phyloP scores from a whole-genome alignment of 768 basidiomycete genomes.

The Psilocybe cubensis region DNA sequence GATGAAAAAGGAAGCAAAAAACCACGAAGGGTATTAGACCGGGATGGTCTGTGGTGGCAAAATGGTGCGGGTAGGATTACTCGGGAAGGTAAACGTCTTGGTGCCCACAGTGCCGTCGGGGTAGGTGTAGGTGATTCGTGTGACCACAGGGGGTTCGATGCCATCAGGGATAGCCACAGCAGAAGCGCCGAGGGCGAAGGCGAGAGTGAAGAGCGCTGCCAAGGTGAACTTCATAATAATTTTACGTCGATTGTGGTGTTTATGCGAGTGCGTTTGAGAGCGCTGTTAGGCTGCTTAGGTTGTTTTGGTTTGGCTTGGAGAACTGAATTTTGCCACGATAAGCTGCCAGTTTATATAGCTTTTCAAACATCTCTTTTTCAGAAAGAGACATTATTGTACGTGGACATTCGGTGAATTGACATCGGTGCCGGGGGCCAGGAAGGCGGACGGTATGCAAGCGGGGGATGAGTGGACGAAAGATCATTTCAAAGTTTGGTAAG shows the following conservation, averaged over 20 bases:
- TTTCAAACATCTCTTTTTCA: not conserved
- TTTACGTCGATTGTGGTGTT: not conserved
- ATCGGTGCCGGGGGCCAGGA: not conserved
- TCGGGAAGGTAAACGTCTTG: slow-evolving; percentile 7
- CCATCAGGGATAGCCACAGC: slow-evolving; percentile 16
- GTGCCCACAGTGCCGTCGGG: slow-evolving; percentile 5
- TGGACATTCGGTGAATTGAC: not conserved
- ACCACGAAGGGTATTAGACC: not conserved
- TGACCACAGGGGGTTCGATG: slow-evolving; percentile 8
- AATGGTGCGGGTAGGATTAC: slow-evolving; percentile 1
- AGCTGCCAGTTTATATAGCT: not conserved
- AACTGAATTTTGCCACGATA: not conserved
- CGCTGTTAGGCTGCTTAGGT: not conserved
- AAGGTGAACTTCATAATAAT: slow-evolving; percentile 15
- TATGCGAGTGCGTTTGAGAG: not conserved
- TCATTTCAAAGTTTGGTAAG: not conserved
- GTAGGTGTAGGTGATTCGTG: slow-evolving; percentile 13
- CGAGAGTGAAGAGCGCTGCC: slow-evolving; percentile 13
- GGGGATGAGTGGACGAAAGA: not conserved
- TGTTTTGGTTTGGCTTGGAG: not conserved
- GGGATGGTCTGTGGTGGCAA: slow-evolving; percentile 15
- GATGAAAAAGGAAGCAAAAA: not conserved
- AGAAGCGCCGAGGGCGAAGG: slow-evolving; percentile 15
- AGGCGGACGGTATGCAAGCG: not conserved
- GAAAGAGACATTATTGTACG: not conserved